phyloP scores from a whole-genome alignment of 2,329 filamentous ascomycete species.

The Aspergillus sp. region DNA sequence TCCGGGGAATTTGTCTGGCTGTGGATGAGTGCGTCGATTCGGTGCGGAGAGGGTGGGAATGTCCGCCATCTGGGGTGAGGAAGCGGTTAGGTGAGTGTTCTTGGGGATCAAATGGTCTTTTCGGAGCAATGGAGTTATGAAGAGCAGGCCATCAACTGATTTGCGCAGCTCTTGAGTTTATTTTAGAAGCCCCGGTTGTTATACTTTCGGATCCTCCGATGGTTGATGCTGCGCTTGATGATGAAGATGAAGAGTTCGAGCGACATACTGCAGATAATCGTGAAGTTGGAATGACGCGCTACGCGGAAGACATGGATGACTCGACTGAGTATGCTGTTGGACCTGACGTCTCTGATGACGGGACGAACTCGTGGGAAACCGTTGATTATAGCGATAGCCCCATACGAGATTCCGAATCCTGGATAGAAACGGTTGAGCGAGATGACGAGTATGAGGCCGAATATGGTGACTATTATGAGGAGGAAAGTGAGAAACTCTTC shows the following conservation, averaged over 20 bases:
- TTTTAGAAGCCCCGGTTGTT: neutral
- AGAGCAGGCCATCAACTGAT: neutral
- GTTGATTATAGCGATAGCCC: neutral
- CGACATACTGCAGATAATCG: neutral
- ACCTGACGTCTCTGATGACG: neutral
- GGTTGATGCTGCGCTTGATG: neutral
- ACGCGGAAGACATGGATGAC: neutral
- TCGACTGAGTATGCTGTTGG: neutral
- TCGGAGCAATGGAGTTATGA: neutral
- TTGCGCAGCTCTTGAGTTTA: neutral
- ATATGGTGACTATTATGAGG: too few species aligned
- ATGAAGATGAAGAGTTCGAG: neutral
- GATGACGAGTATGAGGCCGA: too few species aligned
- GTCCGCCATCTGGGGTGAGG: neutral
- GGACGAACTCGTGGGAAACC: neutral
- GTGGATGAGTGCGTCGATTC: neutral
- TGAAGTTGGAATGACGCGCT: neutral
- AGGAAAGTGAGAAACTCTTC: neutral
- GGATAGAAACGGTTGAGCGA: too few species aligned
- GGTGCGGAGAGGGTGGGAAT: neutral
- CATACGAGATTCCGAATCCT: neutral
- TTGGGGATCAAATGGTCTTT: neutral
- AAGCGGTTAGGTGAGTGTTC: neutral
- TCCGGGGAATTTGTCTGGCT: neutral
- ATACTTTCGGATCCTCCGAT: neutral